phyloP scores from a whole-genome alignment of 2,329 filamentous ascomycete species.

The Aspergillus sp. region DNA sequence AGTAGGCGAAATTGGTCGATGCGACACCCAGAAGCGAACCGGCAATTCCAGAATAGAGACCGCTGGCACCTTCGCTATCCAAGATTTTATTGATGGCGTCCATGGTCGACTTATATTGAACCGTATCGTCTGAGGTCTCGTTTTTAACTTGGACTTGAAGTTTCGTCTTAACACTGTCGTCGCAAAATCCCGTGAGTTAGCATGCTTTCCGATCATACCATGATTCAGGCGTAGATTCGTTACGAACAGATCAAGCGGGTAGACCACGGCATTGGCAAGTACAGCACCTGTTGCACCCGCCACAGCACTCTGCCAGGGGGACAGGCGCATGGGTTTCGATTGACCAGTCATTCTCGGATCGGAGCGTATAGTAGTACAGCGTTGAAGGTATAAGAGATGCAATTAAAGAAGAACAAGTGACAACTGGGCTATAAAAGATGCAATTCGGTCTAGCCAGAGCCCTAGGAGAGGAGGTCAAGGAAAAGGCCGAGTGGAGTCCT shows the following conservation, averaged over 20 bases:
- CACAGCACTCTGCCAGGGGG: conserved; percentile 87
- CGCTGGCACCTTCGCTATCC: conserved; percentile 68
- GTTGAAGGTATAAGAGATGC: background rate
- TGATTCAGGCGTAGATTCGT: background rate
- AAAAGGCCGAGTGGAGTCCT: background rate
- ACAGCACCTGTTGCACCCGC: conserved; percentile 90
- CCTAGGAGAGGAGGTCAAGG: background rate
- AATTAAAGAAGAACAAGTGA: background rate
- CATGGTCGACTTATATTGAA: conserved; percentile 79
- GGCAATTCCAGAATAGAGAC: conserved; percentile 82
- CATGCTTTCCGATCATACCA: background rate
- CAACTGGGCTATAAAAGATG: background rate
- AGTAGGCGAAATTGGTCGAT: conserved; percentile 98
- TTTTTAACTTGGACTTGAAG: conserved; percentile 87
- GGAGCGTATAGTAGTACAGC: background rate
- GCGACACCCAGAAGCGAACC: conserved; percentile 85
- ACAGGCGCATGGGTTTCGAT: conserved; percentile 63
- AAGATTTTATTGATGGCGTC: conserved; percentile 84
- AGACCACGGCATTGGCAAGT: conserved; percentile 89
- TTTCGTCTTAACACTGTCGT: conserved; percentile 78
- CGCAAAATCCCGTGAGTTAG: background rate
- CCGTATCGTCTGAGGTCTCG: conserved; percentile 42
- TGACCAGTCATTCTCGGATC: conserved; percentile 44
- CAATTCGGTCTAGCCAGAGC: background rate
- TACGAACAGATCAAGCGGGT: conserved; percentile 89